These are phyloP conservation scores for Cadophora sp. DNA, from an alignment of 2,329 filamentous ascomycete species.

Conservation along the genomic window DNA sequence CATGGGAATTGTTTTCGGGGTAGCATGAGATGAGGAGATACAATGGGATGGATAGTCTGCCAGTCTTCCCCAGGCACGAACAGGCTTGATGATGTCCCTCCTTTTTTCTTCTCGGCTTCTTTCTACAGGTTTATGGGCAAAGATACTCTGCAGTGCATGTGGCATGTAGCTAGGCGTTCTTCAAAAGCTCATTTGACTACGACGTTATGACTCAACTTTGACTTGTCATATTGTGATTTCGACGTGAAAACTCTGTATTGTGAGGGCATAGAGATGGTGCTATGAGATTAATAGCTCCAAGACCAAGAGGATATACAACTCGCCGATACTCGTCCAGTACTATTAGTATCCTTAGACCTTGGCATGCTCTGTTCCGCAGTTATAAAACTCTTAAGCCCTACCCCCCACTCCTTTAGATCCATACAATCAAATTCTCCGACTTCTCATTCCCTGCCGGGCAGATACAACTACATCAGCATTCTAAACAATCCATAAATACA, in stretches of 20 bases:
- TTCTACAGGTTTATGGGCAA: slow-evolving; percentile 22
- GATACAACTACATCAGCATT: no score
- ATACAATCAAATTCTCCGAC: no score
- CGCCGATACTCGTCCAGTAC: no score
- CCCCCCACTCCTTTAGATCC: no score
- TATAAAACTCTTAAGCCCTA: no score
- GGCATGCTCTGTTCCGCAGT: no score
- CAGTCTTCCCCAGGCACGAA: neutral
- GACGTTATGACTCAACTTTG: slow-evolving; percentile 11
- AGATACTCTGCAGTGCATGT: slow-evolving; percentile 27
- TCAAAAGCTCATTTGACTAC: slow-evolving; percentile 33
- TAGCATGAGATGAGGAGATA: slow-evolving; percentile 26
- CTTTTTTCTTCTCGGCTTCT: slow-evolving; percentile 17
- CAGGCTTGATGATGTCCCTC: slow-evolving; percentile 13
- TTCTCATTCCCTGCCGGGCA: no score
- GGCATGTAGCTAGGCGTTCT: slow-evolving; percentile 39
- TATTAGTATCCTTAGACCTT: no score
- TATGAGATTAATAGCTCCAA: no score
- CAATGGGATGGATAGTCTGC: slow-evolving; percentile 15
- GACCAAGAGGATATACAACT: no score
- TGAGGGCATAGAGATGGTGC: neutral
- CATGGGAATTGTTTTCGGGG: slow-evolving; percentile 26
- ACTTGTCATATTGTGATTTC: neutral
- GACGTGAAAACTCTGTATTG: neutral
- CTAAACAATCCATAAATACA: no score